phyloP scores from a whole-genome alignment of 2,329 filamentous ascomycete genomes.

The Pyrenochaeta sp. region DNA sequence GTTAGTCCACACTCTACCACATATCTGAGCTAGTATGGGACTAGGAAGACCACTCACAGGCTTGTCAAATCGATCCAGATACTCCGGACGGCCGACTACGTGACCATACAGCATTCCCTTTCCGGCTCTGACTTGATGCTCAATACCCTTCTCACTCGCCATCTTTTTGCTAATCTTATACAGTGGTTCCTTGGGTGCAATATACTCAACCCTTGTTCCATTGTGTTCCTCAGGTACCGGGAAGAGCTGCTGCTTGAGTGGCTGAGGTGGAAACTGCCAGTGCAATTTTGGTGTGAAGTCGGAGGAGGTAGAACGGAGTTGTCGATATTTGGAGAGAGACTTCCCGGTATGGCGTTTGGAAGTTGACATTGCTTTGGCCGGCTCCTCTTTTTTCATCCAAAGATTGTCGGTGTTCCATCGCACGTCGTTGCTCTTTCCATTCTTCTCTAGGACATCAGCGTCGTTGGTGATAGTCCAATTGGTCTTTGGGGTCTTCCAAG shows the following conservation, averaged over 20 bases:
- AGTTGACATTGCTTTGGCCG: not conserved
- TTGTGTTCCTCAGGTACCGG: constrained; percentile 22
- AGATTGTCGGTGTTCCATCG: not conserved
- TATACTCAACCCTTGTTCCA: constrained; percentile 16
- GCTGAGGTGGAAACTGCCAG: constrained; percentile 38
- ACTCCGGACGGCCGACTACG: constrained; percentile 47
- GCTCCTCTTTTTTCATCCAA: not conserved
- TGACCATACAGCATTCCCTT: constrained; percentile 51
- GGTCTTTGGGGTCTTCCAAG: not conserved
- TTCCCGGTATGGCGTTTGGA: constrained; percentile 20
- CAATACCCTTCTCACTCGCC: constrained; percentile 25
- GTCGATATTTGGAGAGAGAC: constrained; percentile 18
- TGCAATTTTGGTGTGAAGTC: constrained; percentile 34
- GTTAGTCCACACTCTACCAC: not conserved
- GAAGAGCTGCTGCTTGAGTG: not conserved
- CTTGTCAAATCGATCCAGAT: constrained; percentile 48
- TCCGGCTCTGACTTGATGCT: constrained; percentile 46
- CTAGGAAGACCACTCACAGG: constrained; percentile 26
- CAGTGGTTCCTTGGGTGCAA: constrained; percentile 40
- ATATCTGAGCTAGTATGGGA: no score
- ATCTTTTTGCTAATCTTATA: constrained; percentile 20
- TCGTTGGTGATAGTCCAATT: not conserved
- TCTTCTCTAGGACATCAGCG: no score
- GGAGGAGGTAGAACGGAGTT: constrained; percentile 2
- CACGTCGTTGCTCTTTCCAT: not conserved